These are phyloP conservation scores for Pisolithus microcarpus DNA, from an alignment of 768 basidiomycete genomes.

Conservation along the genomic window DNA sequence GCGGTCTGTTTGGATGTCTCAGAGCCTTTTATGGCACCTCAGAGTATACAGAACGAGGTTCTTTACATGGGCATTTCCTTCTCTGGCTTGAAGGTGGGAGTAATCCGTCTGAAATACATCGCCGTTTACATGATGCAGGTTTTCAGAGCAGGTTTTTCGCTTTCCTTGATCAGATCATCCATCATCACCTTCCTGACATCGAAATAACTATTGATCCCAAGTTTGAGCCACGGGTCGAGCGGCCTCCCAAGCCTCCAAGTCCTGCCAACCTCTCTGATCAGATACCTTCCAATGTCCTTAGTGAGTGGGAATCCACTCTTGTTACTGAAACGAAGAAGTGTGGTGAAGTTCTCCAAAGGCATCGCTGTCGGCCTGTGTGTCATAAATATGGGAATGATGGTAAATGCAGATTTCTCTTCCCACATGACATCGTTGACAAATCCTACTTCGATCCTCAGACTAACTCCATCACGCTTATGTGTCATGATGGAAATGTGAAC, in stretches of 20 bases:
- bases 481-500: slow-evolving; percentile 24
- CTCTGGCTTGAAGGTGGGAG: slow-evolving; percentile 23
- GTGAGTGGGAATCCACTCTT: no score
- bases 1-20: slow-evolving; percentile 27
- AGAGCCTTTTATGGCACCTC: slow-evolving; percentile 24
- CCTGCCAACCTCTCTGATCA: no score
- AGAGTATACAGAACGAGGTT: slow-evolving; percentile 23
- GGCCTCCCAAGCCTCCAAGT: no score
- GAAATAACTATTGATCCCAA: no score
- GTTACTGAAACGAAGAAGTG: slow-evolving; percentile 10
- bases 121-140: background rate
- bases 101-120: slow-evolving; percentile 29
- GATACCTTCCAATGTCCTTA: no score
- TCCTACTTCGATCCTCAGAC: slow-evolving; percentile 25
- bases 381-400: slow-evolving; percentile 25
- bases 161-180: slow-evolving; percentile 28
- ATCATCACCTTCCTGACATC: slow-evolving; percentile 16
- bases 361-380: slow-evolving; percentile 18
- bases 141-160: slow-evolving; percentile 15
- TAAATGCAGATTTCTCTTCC: slow-evolving; percentile 27
- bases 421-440: slow-evolving; percentile 24
- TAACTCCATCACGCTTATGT: slow-evolving; percentile 22
- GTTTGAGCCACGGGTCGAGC: no score
- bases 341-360: slow-evolving; percentile 18
- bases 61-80: slow-evolving; percentile 28